Base-by-base conservation (phyloP, 192 early-diverging fungal genomes). In the Gryganskiella cystojenkinii region DNA sequence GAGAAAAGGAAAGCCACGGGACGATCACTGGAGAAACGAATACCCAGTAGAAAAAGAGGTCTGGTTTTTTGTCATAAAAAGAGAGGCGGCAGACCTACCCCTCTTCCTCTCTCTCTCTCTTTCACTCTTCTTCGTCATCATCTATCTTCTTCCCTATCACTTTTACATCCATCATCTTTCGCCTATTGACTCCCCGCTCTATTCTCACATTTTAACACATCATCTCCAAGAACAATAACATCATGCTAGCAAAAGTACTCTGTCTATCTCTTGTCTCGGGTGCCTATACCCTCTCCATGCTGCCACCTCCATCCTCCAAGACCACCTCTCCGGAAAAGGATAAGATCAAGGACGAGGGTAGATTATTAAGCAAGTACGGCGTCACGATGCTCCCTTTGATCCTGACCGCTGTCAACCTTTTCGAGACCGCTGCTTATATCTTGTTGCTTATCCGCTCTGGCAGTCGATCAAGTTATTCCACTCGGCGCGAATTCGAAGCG, bases 231-330 rank as follows among this genome's bases (percentile, higher is more conserved):
- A 24, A 50, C 6, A n/a, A 20, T 4, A 6, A 56, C 17, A 24
- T n/a, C n/a, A 51, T 64, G 49, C 35, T 64, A 15, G 45, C 46
- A 20, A 64, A 64, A 34, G 61, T 49, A 15, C 31, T 9, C 2
- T 64, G 61, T 17, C 61, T 64, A 9, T 27, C 34, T 9, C 33
- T 13, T n/a, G 61, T 35, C 15, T 24, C 34, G 7, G 37, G 22
- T 15, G 27, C 31, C 15, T 55, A 13, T 44, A 27, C 30, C 22
- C 35, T 65, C 52, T 28, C 22, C 42, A 1, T 10, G 14, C 40
- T 45, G 24, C 53, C 64, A 2, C 64, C 64, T 22, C 17, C 34
- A 0, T 54, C 64, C 17, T 65, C 64, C 15, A 65, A 56, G 42
- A 56, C 37, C 6, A 42, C 53, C 14, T 20, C 35, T 8, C 37